Conservation (phyloP, 1,284 basidiomycete genomes). For the Puccinia triticina region DNA sequence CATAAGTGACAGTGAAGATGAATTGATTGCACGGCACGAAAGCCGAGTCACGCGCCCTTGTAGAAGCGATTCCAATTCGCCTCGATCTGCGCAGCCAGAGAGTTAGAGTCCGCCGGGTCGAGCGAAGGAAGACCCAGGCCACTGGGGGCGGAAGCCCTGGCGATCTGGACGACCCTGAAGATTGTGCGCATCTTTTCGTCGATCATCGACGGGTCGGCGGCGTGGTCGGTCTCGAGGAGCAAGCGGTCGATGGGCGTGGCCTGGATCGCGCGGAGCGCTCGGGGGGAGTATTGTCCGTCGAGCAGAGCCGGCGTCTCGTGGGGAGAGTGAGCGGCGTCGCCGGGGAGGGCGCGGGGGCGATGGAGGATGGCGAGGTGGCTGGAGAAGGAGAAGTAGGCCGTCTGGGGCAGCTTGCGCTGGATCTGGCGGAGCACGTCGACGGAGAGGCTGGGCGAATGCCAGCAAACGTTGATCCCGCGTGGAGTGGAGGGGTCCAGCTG, state of each 20-base stretch:
- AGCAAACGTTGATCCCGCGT: constrained; percentile 17
- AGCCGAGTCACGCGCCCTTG: background rate
- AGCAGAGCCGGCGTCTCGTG: background rate
- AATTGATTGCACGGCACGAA: too few species aligned
- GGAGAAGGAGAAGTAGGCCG: constrained; percentile 31
- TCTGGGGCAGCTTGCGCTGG: background rate
- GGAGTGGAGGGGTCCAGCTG: too few species aligned
- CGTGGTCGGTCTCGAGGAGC: constrained; percentile 26
- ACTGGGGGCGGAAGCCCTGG: background rate
- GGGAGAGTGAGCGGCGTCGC: background rate
- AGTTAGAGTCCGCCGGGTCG: background rate
- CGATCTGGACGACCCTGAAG: background rate
- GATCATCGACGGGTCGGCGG: background rate
- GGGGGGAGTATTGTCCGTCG: background rate
- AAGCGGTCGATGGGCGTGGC: constrained; percentile 23
- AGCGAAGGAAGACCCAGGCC: background rate
- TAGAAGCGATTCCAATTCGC: constrained; percentile 6
- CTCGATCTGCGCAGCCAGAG: background rate
- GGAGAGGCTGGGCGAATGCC: constrained; percentile 34
- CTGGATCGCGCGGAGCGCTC: background rate
- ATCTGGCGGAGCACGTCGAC: background rate
- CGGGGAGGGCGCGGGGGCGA: background rate
- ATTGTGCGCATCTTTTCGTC: background rate
- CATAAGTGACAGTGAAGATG: too few species aligned
- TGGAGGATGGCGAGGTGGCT: background rate